Evolutionary conservation across 495 filamentous ascomycete species (phyloP).

Genomic region (Podospora conica): DNA sequence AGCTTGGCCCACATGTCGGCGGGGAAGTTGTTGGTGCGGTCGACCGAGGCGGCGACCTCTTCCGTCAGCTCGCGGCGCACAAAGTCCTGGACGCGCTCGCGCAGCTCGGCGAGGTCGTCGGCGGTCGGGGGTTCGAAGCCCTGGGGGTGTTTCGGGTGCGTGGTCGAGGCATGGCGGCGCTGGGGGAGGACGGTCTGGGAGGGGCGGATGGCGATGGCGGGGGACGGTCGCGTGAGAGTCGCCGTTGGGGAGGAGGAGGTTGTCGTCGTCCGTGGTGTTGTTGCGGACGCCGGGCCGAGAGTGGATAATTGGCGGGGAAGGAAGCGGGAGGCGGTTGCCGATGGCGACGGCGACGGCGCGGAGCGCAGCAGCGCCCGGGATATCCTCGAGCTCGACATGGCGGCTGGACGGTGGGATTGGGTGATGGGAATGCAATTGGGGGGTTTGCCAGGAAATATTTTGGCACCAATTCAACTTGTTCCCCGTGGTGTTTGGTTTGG

Average conservation of each 20-base stretch:
- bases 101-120: conserved; percentile 74
- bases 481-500: not conserved
- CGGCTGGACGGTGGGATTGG: not conserved
- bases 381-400: conserved; percentile 10
- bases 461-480: not conserved
- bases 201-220: conserved; percentile 10
- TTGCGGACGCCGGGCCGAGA: conserved; percentile 7
- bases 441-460: not conserved
- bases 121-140: conserved; percentile 71
- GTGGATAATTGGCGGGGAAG: conserved; percentile 11
- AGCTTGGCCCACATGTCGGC: conserved; percentile 89
- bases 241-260: conserved; percentile 13
- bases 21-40: conserved; percentile 84
- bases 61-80: conserved; percentile 77
- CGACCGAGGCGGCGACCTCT: conserved; percentile 73
- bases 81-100: conserved; percentile 90
- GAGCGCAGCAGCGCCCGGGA: conserved; percentile 29
- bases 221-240: not conserved
- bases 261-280: conserved; percentile 14
- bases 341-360: conserved; percentile 9
- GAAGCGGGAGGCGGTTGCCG: not conserved
- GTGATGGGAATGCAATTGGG: not conserved
- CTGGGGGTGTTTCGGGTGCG: conserved; percentile 75
- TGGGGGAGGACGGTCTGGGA: conserved; percentile 1
- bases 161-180: conserved; percentile 26